phyloP scores from a whole-genome alignment of 2,329 filamentous ascomycete species.

The Calonectria fujianensis region DNA sequence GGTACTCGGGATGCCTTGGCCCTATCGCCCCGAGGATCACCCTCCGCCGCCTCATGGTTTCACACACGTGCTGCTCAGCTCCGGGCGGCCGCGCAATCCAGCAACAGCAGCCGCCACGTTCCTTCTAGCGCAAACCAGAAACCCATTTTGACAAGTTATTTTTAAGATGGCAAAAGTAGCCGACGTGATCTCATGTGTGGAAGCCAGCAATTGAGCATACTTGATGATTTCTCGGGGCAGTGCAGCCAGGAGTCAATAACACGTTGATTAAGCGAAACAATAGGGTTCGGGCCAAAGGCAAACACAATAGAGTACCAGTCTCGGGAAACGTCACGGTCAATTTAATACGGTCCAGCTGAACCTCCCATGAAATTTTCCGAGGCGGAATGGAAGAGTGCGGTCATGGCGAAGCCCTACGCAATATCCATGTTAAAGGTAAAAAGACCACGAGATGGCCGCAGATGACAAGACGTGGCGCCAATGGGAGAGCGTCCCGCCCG shows the following conservation, averaged over 20 bases:
- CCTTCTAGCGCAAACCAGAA: neutral
- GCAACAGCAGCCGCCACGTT: neutral
- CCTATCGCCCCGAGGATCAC: neutral
- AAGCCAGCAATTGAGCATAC: neutral
- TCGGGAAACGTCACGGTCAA: neutral
- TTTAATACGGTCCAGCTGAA: neutral
- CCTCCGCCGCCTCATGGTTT: neutral
- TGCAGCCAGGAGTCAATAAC: neutral
- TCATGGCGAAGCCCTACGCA: conserved; percentile 8
- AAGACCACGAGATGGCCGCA: neutral
- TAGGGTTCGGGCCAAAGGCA: conserved; percentile 2
- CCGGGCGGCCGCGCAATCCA: neutral
- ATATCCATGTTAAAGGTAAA: neutral
- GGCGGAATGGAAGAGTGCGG: neutral
- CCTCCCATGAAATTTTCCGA: neutral
- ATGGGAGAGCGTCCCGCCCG: neutral
- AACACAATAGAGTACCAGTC: neutral
- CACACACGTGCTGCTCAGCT: conserved; percentile 5
- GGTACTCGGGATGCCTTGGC: neutral
- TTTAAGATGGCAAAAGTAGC: neutral
- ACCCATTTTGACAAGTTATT: neutral
- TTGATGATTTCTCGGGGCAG: neutral
- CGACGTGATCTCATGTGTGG: no score
- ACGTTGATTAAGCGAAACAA: neutral
- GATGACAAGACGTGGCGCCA: neutral